A percentile compares a stretch with the other conserved stretches of the same genome.
Evolutionary conservation across 345 rosid genomes (phyloP).

Genomic region (Stellera chamaejasme): DNA sequence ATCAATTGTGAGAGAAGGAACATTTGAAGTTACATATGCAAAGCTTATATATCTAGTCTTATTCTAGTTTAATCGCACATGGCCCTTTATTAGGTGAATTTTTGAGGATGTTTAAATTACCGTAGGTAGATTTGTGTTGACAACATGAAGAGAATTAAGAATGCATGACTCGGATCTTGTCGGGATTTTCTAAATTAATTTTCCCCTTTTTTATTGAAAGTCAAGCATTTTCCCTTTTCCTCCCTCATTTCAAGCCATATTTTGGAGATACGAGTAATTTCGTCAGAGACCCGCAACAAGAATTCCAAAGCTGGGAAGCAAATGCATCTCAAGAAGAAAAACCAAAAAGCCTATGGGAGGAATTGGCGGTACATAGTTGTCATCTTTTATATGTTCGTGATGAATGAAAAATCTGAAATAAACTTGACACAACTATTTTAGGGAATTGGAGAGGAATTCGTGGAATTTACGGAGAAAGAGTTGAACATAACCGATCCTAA

Average conservation of each 20-base stretch:
- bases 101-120: constrained; percentile 85
- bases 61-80: constrained; percentile 41
- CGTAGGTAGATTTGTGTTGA: constrained; percentile 64
- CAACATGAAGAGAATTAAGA: constrained; percentile 16
- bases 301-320: constrained; percentile 79
- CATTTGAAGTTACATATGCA: too few species aligned
- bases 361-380: constrained; percentile 52
- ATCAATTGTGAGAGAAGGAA: too few species aligned
- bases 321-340: constrained; percentile 63
- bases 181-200: too few species aligned
- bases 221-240: neutral
- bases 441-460: constrained; percentile 93
- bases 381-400: neutral
- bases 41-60: constrained; percentile 4
- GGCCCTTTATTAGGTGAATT: constrained; percentile 68
- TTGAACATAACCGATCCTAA: constrained; percentile 57
- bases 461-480: constrained; percentile 85
- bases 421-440: too few species aligned
- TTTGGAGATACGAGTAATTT: constrained; percentile 60
- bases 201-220: constrained; percentile 4
- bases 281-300: constrained; percentile 87
- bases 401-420: neutral
- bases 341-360: constrained; percentile 99
- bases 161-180: too few species aligned
- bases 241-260: constrained; percentile 6